phyloP scores from a whole-genome alignment of 2,329 filamentous ascomycete genomes.

The Microdochium paspali region DNA sequence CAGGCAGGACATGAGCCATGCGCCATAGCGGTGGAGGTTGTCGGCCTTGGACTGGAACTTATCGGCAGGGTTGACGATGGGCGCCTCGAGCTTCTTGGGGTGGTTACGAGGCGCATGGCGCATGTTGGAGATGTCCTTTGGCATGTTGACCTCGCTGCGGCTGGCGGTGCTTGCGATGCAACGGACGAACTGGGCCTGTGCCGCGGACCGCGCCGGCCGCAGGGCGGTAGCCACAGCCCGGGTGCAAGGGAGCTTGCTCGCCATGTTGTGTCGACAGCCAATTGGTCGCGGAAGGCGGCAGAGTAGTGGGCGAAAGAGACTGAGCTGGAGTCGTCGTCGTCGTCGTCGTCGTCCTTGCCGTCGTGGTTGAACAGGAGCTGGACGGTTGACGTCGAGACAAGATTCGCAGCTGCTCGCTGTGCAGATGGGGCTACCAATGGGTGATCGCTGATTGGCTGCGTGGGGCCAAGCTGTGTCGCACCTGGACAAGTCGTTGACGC shows the following conservation, averaged over 20 bases:
- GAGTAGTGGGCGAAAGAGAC: too few relatives aligned
- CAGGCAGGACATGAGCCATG: constrained; percentile 92
- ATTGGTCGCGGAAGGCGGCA: constrained; percentile 29
- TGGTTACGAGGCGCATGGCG: constrained; percentile 51
- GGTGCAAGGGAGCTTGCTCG: constrained; percentile 48
- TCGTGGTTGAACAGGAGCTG: background rate
- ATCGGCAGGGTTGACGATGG: constrained; percentile 85
- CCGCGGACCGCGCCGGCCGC: constrained; percentile 37
- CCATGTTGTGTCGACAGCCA: constrained; percentile 42
- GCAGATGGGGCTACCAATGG: background rate
- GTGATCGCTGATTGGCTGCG: background rate
- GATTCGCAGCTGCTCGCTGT: background rate
- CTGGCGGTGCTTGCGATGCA: constrained; percentile 39
- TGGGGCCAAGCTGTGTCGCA: background rate
- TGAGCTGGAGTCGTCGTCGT: background rate
- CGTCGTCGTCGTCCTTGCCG: background rate
- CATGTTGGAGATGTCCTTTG: constrained; percentile 57
- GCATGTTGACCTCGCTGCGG: constrained; percentile 40
- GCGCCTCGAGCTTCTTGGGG: constrained; percentile 59
- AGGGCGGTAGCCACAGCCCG: constrained; percentile 47
- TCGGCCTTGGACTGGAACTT: constrained; percentile 84
- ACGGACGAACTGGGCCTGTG: constrained; percentile 28
- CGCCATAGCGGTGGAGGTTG: constrained; percentile 84
- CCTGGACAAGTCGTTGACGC: too few relatives aligned
- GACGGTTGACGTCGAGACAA: constrained; percentile 1